Percentiles rank a stretch among this genome's conserved stretches.
Evolutionary conservation across 345 rosid species (phyloP).

Genomic region (Citropsis articulata): DNA sequence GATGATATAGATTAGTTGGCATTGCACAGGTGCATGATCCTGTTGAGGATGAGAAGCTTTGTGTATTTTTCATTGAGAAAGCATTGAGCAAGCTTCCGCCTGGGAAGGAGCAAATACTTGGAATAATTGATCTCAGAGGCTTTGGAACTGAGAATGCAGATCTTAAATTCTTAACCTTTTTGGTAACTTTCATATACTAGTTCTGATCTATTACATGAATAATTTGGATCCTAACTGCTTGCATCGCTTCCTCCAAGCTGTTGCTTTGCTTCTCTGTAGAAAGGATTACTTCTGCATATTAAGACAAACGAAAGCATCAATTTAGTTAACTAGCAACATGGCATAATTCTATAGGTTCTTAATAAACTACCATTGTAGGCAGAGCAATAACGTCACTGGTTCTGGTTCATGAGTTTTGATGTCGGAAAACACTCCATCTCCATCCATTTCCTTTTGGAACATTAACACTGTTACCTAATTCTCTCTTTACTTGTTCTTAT

Average conservation of each 20-base stretch:
- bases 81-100: conserved; percentile 70
- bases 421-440: background rate
- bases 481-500: conserved; percentile 10
- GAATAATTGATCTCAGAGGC: conserved; percentile 74
- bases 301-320: background rate
- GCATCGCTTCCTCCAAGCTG: conserved; percentile 7
- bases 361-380: background rate
- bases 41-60: conserved; percentile 71
- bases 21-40: conserved; percentile 60
- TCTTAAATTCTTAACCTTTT: conserved; percentile 63
- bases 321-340: background rate
- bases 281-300: background rate
- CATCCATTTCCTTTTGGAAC: background rate
- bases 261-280: background rate
- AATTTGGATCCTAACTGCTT: background rate
- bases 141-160: conserved; percentile 67
- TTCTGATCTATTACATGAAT: background rate
- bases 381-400: background rate
- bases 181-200: conserved; percentile 44
- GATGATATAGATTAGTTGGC: conserved; percentile 1
- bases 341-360: background rate
- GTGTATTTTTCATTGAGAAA: conserved; percentile 69
- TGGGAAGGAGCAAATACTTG: conserved; percentile 73
- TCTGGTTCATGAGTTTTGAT: too few species aligned
- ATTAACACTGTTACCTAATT: background rate